Evolutionary conservation across 805 yeast species (phyloP).

Genomic region (Tetrapisispora namnaoensis): DNA sequence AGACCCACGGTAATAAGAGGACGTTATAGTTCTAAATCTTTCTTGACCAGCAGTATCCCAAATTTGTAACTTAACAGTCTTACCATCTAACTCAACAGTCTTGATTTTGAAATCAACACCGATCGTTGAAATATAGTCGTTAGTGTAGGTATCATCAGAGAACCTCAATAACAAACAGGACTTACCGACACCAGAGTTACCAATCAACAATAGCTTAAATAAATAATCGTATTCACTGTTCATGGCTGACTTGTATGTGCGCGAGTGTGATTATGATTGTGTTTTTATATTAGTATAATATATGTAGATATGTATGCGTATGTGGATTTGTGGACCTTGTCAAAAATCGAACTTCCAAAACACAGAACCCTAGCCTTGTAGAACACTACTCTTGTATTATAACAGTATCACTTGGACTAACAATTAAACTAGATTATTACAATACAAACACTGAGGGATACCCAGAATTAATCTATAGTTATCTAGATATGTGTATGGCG

Average conservation of each 20-base stretch:
- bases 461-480: too few species aligned
- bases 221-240: conserved; percentile 95
- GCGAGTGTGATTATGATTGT: background rate
- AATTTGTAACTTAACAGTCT: conserved; percentile 92
- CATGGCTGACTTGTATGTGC: conserved; percentile 32
- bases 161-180: conserved; percentile 90
- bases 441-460: too few species aligned
- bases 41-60: conserved; percentile 99
- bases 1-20: conserved; percentile 96
- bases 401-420: too few species aligned
- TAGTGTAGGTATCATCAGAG: conserved; percentile 95
- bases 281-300: too few species aligned
- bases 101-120: conserved; percentile 92
- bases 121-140: conserved; percentile 92
- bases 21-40: conserved; percentile 93
- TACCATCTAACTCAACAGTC: conserved; percentile 90
- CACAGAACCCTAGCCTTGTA: too few species aligned
- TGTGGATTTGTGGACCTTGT: too few species aligned
- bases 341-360: too few species aligned
- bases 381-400: too few species aligned
- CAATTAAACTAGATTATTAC: too few species aligned
- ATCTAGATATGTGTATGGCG: too few species aligned
- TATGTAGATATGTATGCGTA: background rate
- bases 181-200: conserved; percentile 98
- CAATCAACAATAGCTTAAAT: conserved; percentile 88